Evolutionary conservation across 306 rosid species (phyloP).

Genomic region (Sindora glabra): DNA sequence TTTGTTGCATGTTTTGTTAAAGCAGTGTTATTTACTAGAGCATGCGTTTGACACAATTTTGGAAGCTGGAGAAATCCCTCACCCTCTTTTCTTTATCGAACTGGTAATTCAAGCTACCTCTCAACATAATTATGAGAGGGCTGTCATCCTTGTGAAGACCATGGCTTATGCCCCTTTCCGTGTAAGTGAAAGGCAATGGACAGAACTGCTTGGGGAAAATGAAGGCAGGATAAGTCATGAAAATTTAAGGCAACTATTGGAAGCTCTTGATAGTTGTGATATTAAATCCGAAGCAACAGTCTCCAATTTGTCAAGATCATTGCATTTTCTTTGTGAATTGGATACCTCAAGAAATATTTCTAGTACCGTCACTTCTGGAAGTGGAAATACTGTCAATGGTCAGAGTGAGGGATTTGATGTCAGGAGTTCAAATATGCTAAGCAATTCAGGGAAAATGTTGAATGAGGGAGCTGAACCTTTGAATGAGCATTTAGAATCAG

Average conservation of each 20-base stretch:
- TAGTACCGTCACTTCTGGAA: constrained; percentile 22
- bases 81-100: constrained; percentile 45
- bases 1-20: constrained; percentile 18
- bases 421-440: constrained; percentile 6
- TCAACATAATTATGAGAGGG: constrained; percentile 44
- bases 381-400: constrained; percentile 8
- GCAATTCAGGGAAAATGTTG: constrained; percentile 6
- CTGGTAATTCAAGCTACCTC: constrained; percentile 58
- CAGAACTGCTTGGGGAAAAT: constrained; percentile 44
- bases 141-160: constrained; percentile 50
- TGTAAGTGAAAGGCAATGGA: constrained; percentile 70
- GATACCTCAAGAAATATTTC: constrained; percentile 20
- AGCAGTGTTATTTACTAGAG: constrained; percentile 76
- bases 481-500: constrained; percentile 13
- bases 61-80: constrained; percentile 79
- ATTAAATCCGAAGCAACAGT: constrained; percentile 61
- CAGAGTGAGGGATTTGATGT: constrained; percentile 20
- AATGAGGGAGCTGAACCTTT: constrained; percentile 18
- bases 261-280: constrained; percentile 41
- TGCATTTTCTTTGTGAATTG: constrained; percentile 40
- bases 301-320: constrained; percentile 48
- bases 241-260: constrained; percentile 37
- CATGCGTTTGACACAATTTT: constrained; percentile 73
- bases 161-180: constrained; percentile 82
- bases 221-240: constrained; percentile 35